Evolutionary conservation across 257 asterid species (phyloP), one percentile per base, ranked within the genome.

Genomic region (Penstemon davidsonii): DNA sequence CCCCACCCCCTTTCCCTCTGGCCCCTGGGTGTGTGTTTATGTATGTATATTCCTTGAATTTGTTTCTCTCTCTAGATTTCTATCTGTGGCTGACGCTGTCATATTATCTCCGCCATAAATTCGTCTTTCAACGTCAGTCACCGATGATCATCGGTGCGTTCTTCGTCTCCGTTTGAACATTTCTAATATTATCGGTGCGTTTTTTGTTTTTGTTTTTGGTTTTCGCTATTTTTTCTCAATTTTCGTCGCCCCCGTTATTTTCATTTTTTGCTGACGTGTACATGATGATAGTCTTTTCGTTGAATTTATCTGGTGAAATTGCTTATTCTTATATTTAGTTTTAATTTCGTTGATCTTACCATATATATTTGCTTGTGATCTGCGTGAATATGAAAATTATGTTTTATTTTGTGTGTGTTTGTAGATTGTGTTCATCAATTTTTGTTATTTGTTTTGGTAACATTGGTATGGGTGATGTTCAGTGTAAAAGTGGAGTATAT

Each of bases 81-180:
- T 62, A 56, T 79, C 68, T 65, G 76, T 59, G 72, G 86, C 77
- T 72, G 85, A 71, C 73, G 82, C 74, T 75, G 81, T 57, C 73
- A 62, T 69, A 72, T 68, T 36, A 76, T 66, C 43, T 46, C 9
- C 71, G 66, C 82, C 73, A 44, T 79, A 70, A 65, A 76, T 70
- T 63, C 66, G 42, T 77, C 67, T 25, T 62, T 72, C 79, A 73
- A 80, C 69, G 73, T 77, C 72, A 57, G 80, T 79, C 86, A 75
- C 84, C 86, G 91, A 80, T 83, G 86, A 77, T 73, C 73, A 70
- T 82, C 87, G 87, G 83, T 72, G 82, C 70, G 70, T 71, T 77
- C 73, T 76, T 63, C 72, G 41, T 62, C 64, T 47, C 69, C 54
- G 60, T 60, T 62, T 56, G 75, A 79, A 47, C 69, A 44, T 25